Evolutionary conservation across 371 early-diverging fungal genomes (phyloP), one percentile per base, ranked within the genome.

Genomic region (Blakeslea trispora): DNA sequence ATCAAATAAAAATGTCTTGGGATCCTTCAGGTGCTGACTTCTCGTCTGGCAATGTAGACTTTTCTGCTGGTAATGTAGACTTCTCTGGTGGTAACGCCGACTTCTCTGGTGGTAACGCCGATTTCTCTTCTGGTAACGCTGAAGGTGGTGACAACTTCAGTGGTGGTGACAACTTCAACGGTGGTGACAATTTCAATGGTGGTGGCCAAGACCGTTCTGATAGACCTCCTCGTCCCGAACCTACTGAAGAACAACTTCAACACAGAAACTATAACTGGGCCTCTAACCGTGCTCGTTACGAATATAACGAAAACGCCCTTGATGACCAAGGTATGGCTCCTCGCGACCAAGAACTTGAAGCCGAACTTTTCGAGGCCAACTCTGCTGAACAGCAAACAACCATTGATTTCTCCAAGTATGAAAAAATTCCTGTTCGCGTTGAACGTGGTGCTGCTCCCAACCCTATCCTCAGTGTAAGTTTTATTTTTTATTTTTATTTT

Each of bases 331-430:
- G 71, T 50, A 63, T 74, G 59, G 77, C 75, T 14, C 71, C 79
- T n/a, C 58, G 69, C 23, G 77, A 82, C 55, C 46, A 58, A 28
- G 58, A 37, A 11, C 62, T 81, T 6, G 86, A 87, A 61, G 59
- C 68, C 23, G 75, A 78, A 35, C 69, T 86, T 28, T 87, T 84
- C 58, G 81, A 75, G 52, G 72, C 68, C 5, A 61, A 57, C n/a
- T 56, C 70, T 62, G 69, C 68, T 34, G 60, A 59, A 32, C 55
- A 55, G 28, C 71, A 75, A 44, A 67, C 69, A 21, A 81, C 82
- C 23, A 80, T 86, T 47, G 85, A 86, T 31, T 86, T 86, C 45
- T 57, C 61, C 31, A 82, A 84, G 45, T 87, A 86, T 59, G 65
- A 76, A n/a, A 53, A 72, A 3, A 82, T 87, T 46, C 75, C 77